Conservation (phyloP, 257 asterid genomes). For the Solanum medicagineum region DNA sequence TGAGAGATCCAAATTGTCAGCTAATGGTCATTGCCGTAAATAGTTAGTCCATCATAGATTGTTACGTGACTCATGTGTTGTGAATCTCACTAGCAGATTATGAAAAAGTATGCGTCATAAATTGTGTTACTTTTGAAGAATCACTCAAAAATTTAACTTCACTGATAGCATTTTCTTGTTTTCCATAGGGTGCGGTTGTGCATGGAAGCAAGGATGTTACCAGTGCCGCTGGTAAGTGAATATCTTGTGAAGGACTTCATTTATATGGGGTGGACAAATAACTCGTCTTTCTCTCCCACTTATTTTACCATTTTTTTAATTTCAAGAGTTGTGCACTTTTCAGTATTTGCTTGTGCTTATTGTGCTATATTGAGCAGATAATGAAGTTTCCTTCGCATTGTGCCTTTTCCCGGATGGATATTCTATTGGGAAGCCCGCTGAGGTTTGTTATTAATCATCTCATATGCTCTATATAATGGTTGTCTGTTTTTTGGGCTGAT, state of each 20-base stretch:
- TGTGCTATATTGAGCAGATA: constrained; percentile 28
- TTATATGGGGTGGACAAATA: not conserved
- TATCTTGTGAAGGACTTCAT: not conserved
- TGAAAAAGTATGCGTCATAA: not conserved
- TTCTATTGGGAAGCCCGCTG: constrained; percentile 55
- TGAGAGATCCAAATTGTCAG: not conserved
- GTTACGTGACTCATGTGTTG: not conserved
- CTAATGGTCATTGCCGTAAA: not conserved
- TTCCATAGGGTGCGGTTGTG: constrained; percentile 28
- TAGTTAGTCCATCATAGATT: not conserved
- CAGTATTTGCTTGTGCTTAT: not conserved
- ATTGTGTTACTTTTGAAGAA: not conserved
- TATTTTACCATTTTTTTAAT: not conserved
- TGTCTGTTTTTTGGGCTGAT: not conserved
- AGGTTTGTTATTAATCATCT: constrained; percentile 41
- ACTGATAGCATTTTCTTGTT: not conserved
- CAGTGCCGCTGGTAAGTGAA: constrained; percentile 31
- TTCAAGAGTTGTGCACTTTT: not conserved
- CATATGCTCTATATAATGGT: not conserved
- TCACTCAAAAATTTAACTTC: not conserved
- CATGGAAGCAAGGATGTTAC: constrained; percentile 18
- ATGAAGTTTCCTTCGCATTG: constrained; percentile 64
- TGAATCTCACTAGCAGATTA: not conserved
- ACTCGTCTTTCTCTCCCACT: not conserved
- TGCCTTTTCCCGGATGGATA: constrained; percentile 81